Evolutionary conservation across 805 yeast genomes (phyloP).

Genomic region (Candida rishiriensis): DNA sequence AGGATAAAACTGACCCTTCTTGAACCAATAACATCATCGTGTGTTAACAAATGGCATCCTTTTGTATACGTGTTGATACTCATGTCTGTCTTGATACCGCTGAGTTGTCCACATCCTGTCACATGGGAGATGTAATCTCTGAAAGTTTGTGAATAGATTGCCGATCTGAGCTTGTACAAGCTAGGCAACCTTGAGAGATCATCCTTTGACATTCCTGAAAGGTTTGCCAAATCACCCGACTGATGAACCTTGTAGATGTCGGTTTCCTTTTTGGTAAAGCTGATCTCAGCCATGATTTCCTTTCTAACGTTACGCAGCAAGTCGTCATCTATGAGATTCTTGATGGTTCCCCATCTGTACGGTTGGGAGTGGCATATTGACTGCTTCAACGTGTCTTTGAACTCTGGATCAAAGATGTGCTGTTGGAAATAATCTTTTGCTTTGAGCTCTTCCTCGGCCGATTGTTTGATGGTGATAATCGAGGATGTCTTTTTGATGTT

Average conservation of each 20-base stretch:
- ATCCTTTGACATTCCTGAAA: conserved; percentile 76
- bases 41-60: conserved; percentile 91
- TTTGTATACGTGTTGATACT: conserved; percentile 86
- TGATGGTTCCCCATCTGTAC: conserved; percentile 85
- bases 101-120: conserved; percentile 82
- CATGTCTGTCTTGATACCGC: conserved; percentile 91
- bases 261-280: conserved; percentile 92
- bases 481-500: conserved; percentile 14
- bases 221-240: conserved; percentile 87
- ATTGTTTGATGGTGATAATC: conserved; percentile 24
- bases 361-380: conserved; percentile 62
- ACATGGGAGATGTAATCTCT: conserved; percentile 72
- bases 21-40: conserved; percentile 96
- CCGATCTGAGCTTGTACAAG: conserved; percentile 74
- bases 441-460: conserved; percentile 29
- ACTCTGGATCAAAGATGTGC: conserved; percentile 33
- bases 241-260: conserved; percentile 92
- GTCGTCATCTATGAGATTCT: conserved; percentile 67
- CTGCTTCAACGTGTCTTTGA: conserved; percentile 35
- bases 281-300: conserved; percentile 79
- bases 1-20: conserved; percentile 89
- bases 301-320: conserved; percentile 73
- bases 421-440: conserved; percentile 29
- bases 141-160: conserved; percentile 81
- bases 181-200: conserved; percentile 73